phyloP scores from a whole-genome alignment of 148 eudicot genomes.

The Chenopodium suecicum region DNA sequence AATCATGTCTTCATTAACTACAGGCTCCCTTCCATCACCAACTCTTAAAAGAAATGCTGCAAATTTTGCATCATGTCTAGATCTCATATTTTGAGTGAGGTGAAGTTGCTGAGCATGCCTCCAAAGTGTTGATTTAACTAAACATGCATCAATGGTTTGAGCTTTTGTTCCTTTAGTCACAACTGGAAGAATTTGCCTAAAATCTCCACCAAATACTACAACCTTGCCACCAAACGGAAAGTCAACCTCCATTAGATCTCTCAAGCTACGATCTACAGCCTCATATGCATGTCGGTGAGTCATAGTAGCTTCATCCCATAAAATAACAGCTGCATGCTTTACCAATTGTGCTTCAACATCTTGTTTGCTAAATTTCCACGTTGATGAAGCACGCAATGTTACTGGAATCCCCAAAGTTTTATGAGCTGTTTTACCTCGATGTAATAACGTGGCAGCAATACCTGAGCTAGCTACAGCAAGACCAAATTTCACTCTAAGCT shows the following conservation, averaged over 20 bases:
- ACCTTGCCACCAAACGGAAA: neutral
- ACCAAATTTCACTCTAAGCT: neutral
- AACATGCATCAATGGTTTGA: neutral
- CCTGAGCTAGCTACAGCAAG: neutral
- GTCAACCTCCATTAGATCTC: neutral
- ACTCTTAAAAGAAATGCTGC: neutral
- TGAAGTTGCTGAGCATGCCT: neutral
- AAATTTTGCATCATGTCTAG: neutral
- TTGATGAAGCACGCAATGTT: constrained; percentile 1
- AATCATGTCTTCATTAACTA: neutral
- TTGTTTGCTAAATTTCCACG: neutral
- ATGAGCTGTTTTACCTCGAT: neutral
- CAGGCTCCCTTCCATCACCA: neutral
- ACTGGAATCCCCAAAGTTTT: neutral
- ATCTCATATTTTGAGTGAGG: neutral
- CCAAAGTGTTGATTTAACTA: neutral
- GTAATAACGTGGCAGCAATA: neutral
- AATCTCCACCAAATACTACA: neutral
- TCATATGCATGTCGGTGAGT: neutral
- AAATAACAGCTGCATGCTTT: neutral
- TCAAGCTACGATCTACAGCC: neutral
- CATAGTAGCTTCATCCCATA: constrained; percentile 14
- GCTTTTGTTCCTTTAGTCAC: no score
- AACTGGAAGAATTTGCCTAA: no score
- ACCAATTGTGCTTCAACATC: neutral